Evolutionary conservation across 2,329 filamentous ascomycete species (phyloP).

Genomic region (Microdochium trichocladiopsis): DNA sequence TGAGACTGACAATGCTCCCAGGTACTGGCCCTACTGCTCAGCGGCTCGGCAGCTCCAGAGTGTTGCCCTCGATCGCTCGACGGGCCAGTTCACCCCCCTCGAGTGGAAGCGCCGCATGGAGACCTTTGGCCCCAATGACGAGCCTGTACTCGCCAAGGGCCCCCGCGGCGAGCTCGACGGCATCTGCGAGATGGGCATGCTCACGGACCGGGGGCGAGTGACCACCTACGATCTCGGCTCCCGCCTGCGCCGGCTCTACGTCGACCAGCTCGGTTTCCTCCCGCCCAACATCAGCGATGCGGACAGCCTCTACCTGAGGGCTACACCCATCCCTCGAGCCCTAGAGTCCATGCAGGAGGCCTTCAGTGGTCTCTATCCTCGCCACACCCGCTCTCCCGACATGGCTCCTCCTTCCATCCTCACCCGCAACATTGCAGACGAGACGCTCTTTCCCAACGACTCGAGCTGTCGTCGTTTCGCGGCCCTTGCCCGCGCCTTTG

Average conservation of each 20-base stretch:
- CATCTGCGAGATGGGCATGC: constrained; percentile 72
- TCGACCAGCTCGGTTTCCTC: constrained; percentile 68
- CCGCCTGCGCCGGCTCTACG: constrained; percentile 64
- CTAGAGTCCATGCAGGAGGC: constrained; percentile 72
- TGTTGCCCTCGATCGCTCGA: constrained; percentile 36
- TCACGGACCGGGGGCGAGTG: constrained; percentile 68
- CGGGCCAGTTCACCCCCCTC: constrained; percentile 33
- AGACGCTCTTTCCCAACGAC: constrained; percentile 78
- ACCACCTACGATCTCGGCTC: constrained; percentile 64
- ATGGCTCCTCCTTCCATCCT: constrained; percentile 61
- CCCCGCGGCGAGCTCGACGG: constrained; percentile 65
- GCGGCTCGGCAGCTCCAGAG: constrained; percentile 62
- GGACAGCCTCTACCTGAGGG: constrained; percentile 63
- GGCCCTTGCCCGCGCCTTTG: constrained; percentile 62
- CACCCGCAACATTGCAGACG: constrained; percentile 56
- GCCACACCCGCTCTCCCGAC: constrained; percentile 28
- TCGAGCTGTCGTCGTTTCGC: constrained; percentile 66
- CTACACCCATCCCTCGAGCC: constrained; percentile 68
- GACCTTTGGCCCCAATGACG: constrained; percentile 65
- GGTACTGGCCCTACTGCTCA: constrained; percentile 85
- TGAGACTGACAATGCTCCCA: neutral
- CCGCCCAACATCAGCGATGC: constrained; percentile 43
- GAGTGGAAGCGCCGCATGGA: constrained; percentile 72
- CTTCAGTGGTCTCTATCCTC: constrained; percentile 69
- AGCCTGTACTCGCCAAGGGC: constrained; percentile 63